Base-by-base conservation (phyloP, 2,329 filamentous ascomycete genomes). In the Kalaharituber pfeilii region DNA sequence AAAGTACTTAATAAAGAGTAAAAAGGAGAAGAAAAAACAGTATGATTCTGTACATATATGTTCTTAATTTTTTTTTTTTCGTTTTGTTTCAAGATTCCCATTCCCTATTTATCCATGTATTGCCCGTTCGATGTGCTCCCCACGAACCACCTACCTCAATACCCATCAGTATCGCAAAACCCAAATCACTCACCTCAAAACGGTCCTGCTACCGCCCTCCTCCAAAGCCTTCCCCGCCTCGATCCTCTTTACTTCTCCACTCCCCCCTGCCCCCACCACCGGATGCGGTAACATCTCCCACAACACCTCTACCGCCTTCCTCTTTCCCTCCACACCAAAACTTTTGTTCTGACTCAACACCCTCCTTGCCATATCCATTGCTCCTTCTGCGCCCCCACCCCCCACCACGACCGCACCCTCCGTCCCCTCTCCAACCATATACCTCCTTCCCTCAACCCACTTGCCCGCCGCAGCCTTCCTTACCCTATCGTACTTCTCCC, bases 251-350 rank as follows among this genome's bases (percentile, higher is more conserved):
- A 3, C 30, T n/a, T 36, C 20, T 6, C 4, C n/a, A n/a, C 33
- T 39, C 33, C 33, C 33, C 18, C 49, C 22, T 53, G 49, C 15
- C 22, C 27, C 28, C 30, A 24, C 27, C 27, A 42, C 29, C 49
- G 25, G 27, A 33, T 24, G 15, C 30, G 26, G 27, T 8, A 42
- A 24, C 13, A 39, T 22, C 53, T 52, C 33, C 51, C 45, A 53
- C 15, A 64, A 67, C 25, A 54, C 50, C 2, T 60, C 63, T 24
- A 55, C 59, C 11, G 63, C 66, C 52, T 63, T 4, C 42, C n/a
- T 25, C 42, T 47, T 57, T 25, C 39, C 18, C 28, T 26, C 29
- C 57, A 26, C 58, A 55, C 25, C 56, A 22, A 13, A 47, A 47
- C n/a, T 25, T 13, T 11, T 11, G 25, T 22, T 25, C 6, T 20